Evolutionary conservation across 2,329 filamentous ascomycete species (phyloP).

Genomic region (Verticillium zaregamsianum): DNA sequence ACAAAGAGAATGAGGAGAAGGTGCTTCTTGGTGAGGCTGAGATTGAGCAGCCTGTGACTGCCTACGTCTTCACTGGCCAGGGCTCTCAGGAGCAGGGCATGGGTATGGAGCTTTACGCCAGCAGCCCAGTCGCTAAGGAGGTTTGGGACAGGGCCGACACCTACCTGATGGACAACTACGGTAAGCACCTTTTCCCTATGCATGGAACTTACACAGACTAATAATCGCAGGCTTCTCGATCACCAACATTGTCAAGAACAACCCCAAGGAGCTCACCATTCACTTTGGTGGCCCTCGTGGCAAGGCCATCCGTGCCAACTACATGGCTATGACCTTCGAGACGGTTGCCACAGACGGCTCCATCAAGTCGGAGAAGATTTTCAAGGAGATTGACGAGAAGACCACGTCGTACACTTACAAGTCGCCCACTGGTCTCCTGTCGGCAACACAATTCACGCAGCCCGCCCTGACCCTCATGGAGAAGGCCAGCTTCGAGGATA

Average conservation of each 20-base stretch:
- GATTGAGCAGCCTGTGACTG: constrained; percentile 93
- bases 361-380: constrained; percentile 98
- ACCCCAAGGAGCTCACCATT: constrained; percentile 96
- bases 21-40: constrained; percentile 93
- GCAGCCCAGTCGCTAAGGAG: constrained; percentile 89
- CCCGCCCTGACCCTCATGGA: constrained; percentile 98
- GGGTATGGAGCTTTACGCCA: constrained; percentile 98
- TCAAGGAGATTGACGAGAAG: constrained; percentile 92
- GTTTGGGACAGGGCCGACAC: constrained; percentile 98
- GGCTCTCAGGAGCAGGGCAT: constrained; percentile 98
- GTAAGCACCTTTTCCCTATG: constrained; percentile 44
- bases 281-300: constrained; percentile 96
- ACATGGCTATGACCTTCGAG: constrained; percentile 99
- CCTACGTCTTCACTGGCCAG: constrained; percentile 97
- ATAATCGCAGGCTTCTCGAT: constrained; percentile 75
- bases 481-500: constrained; percentile 98
- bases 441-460: constrained; percentile 97
- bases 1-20: constrained; percentile 95
- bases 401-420: constrained; percentile 96
- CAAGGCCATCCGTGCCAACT: constrained; percentile 97
- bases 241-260: constrained; percentile 98
- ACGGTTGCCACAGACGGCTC: constrained; percentile 88
- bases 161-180: constrained; percentile 98
- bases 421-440: constrained; percentile 89
- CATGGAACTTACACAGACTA: neutral